Evolutionary conservation across 306 rosid species (phyloP), one percentile per base, ranked within the genome.

Genomic region (Quercus variabilis): DNA sequence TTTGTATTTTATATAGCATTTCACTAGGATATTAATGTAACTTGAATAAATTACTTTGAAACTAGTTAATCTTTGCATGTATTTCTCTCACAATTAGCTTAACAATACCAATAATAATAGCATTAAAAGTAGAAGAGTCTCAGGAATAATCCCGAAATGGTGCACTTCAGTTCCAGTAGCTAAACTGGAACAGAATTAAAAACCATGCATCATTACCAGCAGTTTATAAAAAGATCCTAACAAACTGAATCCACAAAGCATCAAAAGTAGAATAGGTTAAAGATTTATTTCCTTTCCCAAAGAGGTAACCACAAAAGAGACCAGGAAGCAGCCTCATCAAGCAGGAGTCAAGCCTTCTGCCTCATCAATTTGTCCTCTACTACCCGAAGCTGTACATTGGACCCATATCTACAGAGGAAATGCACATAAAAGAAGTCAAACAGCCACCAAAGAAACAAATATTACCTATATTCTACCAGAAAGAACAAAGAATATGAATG

Each of bases 291-390:
- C 99, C 97, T 93, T 95, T 91, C 81, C 96, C 99, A 73, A 85
- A 95, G 64, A 95, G 97, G 82, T 89, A 86, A n/a, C 99, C 99
- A 95, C 88, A 95, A 75, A 77, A 95, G 97, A 74, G 97, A 95
- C 99, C 99, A 95, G 3, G 99, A 89, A 62, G 99, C 99, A 25
- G 97, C 99, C 88, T 95, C 99, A 33, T 95, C 96, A 78, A 95
- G 93, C 83, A 95, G 79, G 83, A 89, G 87, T 74, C 89, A 97
- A 85, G 98, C 94, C 90, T 91, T 91, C 90, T 92, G 98, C 90
- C 96, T 92, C 93, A 93, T 91, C 85, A 95, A 84, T 83, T 93
- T 93, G 76, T 95, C 99, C 88, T 93, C 98, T 56, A 90, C 87
- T 77, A 90, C 90, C 67, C 97, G 95, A 76, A 89, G 99, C 83